Base-by-base conservation (phyloP, 2,329 filamentous ascomycete species). In the Stagonosporopsis tanaceti region DNA sequence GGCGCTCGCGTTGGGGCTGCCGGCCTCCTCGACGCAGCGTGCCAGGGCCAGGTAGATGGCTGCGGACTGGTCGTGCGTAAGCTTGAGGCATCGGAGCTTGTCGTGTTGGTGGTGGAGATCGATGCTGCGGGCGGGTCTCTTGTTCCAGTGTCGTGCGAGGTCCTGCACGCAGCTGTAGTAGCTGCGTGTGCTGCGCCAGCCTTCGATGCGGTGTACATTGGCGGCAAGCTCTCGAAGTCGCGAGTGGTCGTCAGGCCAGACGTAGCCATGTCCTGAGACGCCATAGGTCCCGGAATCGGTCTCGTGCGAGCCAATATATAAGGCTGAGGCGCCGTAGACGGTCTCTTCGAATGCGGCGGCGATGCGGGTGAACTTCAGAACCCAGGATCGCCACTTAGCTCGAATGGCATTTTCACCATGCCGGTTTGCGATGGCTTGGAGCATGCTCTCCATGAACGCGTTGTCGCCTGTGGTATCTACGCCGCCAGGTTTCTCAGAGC, bases 41-140 rank as follows among this genome's bases (percentile, higher is more conserved):
- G 89, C 82, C 20, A 99, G 84, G 0, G 92, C 89, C 20, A 95
- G 79, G 72, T 97, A 99, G 39, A 99, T 90, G 47, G 93, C 90
- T 15, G 88, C 90, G 52, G 90, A 90, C 62, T 94, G 90, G 4
- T 87, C 80, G 3, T 91, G 87, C 1, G 86, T 88, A 0, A 98
- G 83, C 53, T 92, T 91, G 60, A 97, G 85, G 58, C 90, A 89
- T 22, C 93, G 89, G 6, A 99, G 83, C 8, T 93, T 91, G 77
- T 98, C 94, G 75, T 97, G 92, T 74, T 97, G 89, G 76, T 98
- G 93, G 66, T 93, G 88, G 9, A 99, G 80, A 73, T 99, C 95
- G 17, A 96, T 82, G n/a, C 88, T 86, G 63, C 92, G 90, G 39
- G 94, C 83, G 1, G 91, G 89, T 38, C 87, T 58, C 46, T 71